phyloP scores from a whole-genome alignment of 805 yeast species.

The Myxozyma udenii region DNA sequence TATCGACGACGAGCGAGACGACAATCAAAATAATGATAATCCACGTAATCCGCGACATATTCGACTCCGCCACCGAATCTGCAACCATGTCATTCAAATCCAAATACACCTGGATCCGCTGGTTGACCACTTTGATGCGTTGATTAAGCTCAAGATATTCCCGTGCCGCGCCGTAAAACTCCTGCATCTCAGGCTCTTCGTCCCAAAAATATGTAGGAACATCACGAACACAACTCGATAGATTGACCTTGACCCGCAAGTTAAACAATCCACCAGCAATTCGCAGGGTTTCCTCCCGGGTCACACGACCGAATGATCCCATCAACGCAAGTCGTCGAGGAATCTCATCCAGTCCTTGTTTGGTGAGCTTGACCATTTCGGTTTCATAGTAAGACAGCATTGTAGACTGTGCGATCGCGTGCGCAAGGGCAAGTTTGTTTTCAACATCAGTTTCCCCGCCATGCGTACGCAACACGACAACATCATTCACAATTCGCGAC shows the following conservation, averaged over 20 bases:
- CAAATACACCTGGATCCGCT: slow-evolving; percentile 86
- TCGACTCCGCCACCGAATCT: slow-evolving; percentile 89
- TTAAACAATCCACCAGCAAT: slow-evolving; percentile 90
- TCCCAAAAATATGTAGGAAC: slow-evolving; percentile 98
- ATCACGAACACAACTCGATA: slow-evolving; percentile 85
- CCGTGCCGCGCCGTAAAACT: slow-evolving; percentile 81
- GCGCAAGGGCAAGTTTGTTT: slow-evolving; percentile 87
- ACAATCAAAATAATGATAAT: slow-evolving; percentile 81
- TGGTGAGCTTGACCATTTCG: slow-evolving; percentile 58
- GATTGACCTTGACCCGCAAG: slow-evolving; percentile 86
- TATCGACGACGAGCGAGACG: slow-evolving; percentile 63
- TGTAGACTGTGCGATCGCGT: slow-evolving; percentile 95
- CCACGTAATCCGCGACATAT: slow-evolving; percentile 87
- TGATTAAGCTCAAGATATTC: slow-evolving; percentile 94
- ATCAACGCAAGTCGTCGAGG: slow-evolving; percentile 89
- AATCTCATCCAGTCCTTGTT: slow-evolving; percentile 60
- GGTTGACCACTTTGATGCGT: slow-evolving; percentile 88
- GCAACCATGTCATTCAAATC: slow-evolving; percentile 91
- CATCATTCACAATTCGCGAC: slow-evolving; percentile 70
- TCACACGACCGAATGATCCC: slow-evolving; percentile 72
- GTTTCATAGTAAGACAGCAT: slow-evolving; percentile 88
- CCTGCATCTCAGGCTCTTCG: slow-evolving; percentile 88
- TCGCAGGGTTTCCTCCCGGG: slow-evolving; percentile 76
- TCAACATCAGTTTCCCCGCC: slow-evolving; percentile 68
- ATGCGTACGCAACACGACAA: slow-evolving; percentile 67